A percentile compares a stretch with the other conserved stretches of the same genome.
Evolutionary conservation across 345 rosid species (phyloP).

Genomic region (Salix suchowensis): DNA sequence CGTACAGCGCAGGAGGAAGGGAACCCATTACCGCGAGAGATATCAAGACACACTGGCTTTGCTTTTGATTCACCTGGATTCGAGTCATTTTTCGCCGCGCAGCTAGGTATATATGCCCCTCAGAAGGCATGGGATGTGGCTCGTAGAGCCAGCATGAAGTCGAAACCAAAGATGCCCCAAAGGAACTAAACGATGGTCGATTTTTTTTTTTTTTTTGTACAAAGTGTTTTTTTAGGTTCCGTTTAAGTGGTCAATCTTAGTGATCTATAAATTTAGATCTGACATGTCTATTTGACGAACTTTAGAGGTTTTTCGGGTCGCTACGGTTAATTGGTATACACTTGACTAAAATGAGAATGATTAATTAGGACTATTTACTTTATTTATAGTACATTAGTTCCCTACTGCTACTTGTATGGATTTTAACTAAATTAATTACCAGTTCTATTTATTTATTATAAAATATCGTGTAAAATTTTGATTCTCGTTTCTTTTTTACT

Average conservation of each 20-base stretch:
- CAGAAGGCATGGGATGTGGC: conserved; percentile 99
- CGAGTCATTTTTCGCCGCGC: conserved; percentile 93
- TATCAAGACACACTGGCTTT: conserved; percentile 88
- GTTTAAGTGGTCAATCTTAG: neutral
- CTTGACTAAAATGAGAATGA: neutral
- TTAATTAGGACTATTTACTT: no score
- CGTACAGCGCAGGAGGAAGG: conserved; percentile 77
- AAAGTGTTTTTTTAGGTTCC: neutral
- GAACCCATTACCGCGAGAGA: conserved; percentile 82
- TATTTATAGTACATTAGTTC: no score
- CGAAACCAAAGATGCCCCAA: conserved; percentile 46
- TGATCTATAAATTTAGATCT: conserved; percentile 10
- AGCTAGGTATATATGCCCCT: conserved; percentile 77
- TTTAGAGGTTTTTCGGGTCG: neutral
- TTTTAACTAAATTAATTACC: no score
- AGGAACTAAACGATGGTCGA: conserved; percentile 7
- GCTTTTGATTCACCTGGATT: conserved; percentile 98
- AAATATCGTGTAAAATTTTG: no score
- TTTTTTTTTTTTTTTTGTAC: neutral
- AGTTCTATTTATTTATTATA: no score
- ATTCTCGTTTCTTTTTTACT: no score
- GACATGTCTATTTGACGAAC: neutral
- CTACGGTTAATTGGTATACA: conserved; percentile 12
- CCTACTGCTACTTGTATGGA: no score
- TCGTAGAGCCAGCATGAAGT: conserved; percentile 78